Base-by-base conservation (phyloP, 148 eudicot species). In the Amaranthus palmeri region DNA sequence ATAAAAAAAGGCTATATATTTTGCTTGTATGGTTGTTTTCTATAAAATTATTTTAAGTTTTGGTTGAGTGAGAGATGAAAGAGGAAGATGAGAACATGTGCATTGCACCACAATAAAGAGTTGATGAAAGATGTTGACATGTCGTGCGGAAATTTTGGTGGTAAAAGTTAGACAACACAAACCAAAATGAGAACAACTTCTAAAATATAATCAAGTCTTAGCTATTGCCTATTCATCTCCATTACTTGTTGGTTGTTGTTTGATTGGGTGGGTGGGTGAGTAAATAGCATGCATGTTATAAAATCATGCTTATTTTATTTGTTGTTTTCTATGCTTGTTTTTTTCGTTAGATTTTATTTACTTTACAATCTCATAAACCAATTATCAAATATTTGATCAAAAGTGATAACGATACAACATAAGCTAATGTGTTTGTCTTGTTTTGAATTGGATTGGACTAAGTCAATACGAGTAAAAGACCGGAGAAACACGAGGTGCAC, bases 21-120 rank as follows among this genome's bases (percentile, higher is more conserved):
- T 55, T 10, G 14, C 11, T 56, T 50, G 41, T 10, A 10, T 18
- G 14, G 25, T 43, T 48, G 63, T 45, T 60, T n/a, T 64, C 9
- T 64, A 13, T 64, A 4, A 17, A 17, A 14, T 56, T 40, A 25
- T 61, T 36, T 25, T 25, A 25, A 25, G 7, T 61, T 61, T 10
- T 61, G 65, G 51, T 55, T 41, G 42, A 48, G 18, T 54, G 50
- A 49, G 43, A 59, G 49, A 25, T 25, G 10, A 61, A 41, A 46
- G 41, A 43, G 7, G 58, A 51, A 50, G 58, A 17, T 62, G 75
- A 72, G 40, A 61, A 15, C 47, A 57, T 48, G 68, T 74, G 53
- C 42, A 66, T 55, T 6, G 61, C 61, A 42, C n/a, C 5, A 10
- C 40, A 1, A 57, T 62, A 50, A 53, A 54, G 9, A 54, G 46